Base-by-base conservation (phyloP, 768 basidiomycete species). In the Leccinum arenicola region DNA sequence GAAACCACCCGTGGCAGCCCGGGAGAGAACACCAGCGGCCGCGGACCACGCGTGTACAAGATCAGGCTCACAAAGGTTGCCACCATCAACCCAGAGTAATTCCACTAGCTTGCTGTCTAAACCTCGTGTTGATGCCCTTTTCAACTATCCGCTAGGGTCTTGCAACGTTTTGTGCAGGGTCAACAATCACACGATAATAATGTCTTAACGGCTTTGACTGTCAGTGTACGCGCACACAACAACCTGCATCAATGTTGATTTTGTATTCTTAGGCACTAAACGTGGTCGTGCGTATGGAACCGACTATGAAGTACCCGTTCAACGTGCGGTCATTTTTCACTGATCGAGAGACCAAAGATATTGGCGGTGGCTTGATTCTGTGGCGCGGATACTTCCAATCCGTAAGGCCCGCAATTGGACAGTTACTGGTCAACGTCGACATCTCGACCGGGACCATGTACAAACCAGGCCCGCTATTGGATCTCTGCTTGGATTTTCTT, bases 361-460 rank as follows among this genome's bases (percentile, higher is more conserved):
- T 91, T 25, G 87, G 89, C 1, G 67, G 70, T 0, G 90, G 91
- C 0, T 77, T 93, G 3, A 80, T 84, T 14, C 77, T 91, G 0
- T 89, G 89, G 89, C 79, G 90, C 3, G 91, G 91, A 0, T 91
- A 88, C 56, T 92, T 93, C 73, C 91, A 92, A 68, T 88, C 87
- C 0, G 80, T 91, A 12, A 79, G 91, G 21, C 89, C 90, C 4
- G 82, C 82, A 0, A 78, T 85, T 17, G 84, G 84, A 0, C 75
- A 75, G 0, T 80, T 93, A 65, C 70, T 91, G 27, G 76, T 92
- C 63, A 93, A 92, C 58, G 79, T 93, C 62, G 91, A 93, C 61
- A 88, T 91, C 50, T 84, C 86, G 0, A 89, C 89, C 0, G 90
- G 86, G 0, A 81, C 85, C 27, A 89, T 93, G 86, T 91, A 86